Base-by-base conservation (phyloP, 805 yeast genomes). In the Candida ovalis region DNA sequence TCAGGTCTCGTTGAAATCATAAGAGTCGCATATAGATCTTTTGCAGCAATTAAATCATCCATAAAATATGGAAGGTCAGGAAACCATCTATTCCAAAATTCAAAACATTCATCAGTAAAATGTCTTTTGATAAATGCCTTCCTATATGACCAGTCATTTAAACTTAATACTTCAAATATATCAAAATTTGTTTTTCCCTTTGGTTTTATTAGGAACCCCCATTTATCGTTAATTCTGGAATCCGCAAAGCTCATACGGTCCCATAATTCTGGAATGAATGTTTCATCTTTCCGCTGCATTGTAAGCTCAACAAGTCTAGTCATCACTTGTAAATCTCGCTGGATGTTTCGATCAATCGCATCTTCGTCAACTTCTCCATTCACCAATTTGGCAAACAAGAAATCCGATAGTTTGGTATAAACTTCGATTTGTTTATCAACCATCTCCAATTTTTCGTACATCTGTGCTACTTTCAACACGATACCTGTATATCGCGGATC, bases 401-500 rank as follows among this genome's bases (percentile, higher is more conserved):
- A 65, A 15, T 62, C 60, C 33, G 60, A 48, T 32, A 66, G 45
- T 35, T 53, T 54, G n/a, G 49, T 41, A 39, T 66, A 90, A 8
- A 88, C 67, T 52, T 74, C 72, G 33, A 78, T 73, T 0, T 96
- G 95, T 45, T 84, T 86, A 13, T 78, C 78, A 28, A 60, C 54
- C 80, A 78, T 74, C 19, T 73, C 75, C 56, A 89, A 65, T 37
- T 83, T 73, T 59, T 88, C 96, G 61, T 81, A 87, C 89, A 89
- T 85, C 59, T 90, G 96, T 10, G 86, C 96, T 32, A 88, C 71
- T 59, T 91, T 88, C 63, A 92, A 72, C 60, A 91, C 96, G 45
- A 92, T 80, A 0, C 97, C 97, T 0, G 97, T 91, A 64, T 87
- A 91, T 59, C 87, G 92, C 59, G 88, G 94, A 48, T 81, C 73